Percentiles rank a stretch among this genome's conserved stretches.
phyloP scores from a whole-genome alignment of 371 early-diverging fungal species.

The Lichtheimia corymbifera region DNA sequence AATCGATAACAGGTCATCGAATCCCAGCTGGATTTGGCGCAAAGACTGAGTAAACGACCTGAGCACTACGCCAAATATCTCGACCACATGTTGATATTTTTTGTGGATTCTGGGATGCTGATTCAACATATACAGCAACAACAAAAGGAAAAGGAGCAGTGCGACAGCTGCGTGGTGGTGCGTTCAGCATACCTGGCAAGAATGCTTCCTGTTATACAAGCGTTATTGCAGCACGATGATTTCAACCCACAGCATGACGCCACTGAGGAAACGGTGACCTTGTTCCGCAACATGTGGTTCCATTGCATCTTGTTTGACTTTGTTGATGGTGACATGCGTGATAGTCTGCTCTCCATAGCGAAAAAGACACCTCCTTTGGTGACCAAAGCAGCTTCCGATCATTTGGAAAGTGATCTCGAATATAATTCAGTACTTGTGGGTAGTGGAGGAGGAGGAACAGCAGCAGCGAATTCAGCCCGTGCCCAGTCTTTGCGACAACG shows the following conservation, averaged over 20 bases:
- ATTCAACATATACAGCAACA: slow-evolving; percentile 39
- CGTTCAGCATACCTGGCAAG: not conserved
- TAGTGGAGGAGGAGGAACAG: slow-evolving; percentile 21
- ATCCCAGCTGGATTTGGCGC: slow-evolving; percentile 52
- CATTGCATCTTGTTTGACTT: slow-evolving; percentile 80
- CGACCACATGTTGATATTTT: slow-evolving; percentile 54
- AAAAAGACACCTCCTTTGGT: slow-evolving; percentile 85
- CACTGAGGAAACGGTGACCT: slow-evolving; percentile 62
- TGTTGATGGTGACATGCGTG: slow-evolving; percentile 71
- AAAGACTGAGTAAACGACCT: slow-evolving; percentile 47
- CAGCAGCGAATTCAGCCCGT: slow-evolving; percentile 46
- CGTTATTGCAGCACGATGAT: slow-evolving; percentile 56
- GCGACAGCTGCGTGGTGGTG: too few species aligned
- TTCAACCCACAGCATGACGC: slow-evolving; percentile 65
- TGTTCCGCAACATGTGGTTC: slow-evolving; percentile 91
- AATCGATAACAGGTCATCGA: slow-evolving; percentile 14
- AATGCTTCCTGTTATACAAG: not conserved
- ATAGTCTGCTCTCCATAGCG: slow-evolving; percentile 71
- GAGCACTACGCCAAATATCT: slow-evolving; percentile 62
- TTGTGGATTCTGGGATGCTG: slow-evolving; percentile 71
- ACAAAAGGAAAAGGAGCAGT: too few species aligned
- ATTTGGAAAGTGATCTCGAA: slow-evolving; percentile 86
- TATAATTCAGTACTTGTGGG: slow-evolving; percentile 82
- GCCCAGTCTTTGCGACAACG: slow-evolving; percentile 41
- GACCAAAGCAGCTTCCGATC: slow-evolving; percentile 71